Evolutionary conservation across 305 asterid species (phyloP).

Genomic region (Vinca major): DNA sequence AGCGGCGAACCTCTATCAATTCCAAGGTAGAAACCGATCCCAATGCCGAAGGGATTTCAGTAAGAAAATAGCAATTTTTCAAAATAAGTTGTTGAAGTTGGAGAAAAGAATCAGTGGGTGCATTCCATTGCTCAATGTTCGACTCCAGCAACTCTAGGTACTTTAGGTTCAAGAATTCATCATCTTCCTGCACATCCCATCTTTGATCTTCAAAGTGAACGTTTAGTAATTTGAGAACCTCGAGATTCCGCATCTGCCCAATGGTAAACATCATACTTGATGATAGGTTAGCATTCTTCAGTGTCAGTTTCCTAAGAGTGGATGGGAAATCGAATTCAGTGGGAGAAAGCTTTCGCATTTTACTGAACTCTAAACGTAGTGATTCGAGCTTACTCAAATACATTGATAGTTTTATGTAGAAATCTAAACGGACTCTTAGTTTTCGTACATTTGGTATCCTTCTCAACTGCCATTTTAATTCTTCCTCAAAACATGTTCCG

Average conservation of each 20-base stretch:
- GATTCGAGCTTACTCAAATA: slow-evolving; percentile 2
- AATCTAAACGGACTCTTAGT: neutral
- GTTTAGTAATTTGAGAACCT: slow-evolving; percentile 4
- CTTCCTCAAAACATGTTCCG: neutral
- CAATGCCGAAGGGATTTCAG: slow-evolving; percentile 10
- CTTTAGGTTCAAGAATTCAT: neutral
- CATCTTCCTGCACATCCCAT: slow-evolving; percentile 6
- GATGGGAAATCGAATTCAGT: slow-evolving; percentile 1
- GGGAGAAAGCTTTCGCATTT: too few species aligned
- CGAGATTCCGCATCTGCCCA: slow-evolving; percentile 2
- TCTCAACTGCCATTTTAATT: neutral
- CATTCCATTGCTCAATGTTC: slow-evolving; percentile 16
- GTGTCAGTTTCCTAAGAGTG: slow-evolving; percentile 3
- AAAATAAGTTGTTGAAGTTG: slow-evolving; percentile 12
- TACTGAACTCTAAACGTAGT: neutral
- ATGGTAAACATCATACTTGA: neutral
- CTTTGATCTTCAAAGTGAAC: neutral
- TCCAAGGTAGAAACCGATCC: slow-evolving; percentile 4
- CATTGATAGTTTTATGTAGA: neutral
- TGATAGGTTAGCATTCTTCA: neutral
- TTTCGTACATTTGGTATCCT: slow-evolving; percentile 10
- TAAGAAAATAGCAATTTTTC: slow-evolving; percentile 3
- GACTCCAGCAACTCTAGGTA: neutral
- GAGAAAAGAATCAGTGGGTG: slow-evolving; percentile 5
- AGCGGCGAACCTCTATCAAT: neutral